Percentiles rank a stretch among this genome's conserved stretches.
Conservation (phyloP, 2,329 filamentous ascomycete species). For the Xylariaceae sp. region DNA sequence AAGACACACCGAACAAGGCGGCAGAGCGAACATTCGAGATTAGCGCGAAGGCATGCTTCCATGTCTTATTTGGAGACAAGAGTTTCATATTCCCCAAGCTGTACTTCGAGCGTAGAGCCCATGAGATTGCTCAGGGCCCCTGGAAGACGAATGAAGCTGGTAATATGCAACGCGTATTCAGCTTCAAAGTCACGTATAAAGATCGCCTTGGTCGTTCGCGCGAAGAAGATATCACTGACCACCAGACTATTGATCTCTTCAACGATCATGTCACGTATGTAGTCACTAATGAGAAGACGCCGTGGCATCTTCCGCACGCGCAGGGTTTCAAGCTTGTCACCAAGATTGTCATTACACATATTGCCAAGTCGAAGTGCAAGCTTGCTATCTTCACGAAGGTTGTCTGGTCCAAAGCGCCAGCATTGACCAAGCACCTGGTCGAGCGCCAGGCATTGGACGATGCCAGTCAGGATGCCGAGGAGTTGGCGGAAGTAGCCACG, state of each 20-base stretch:
- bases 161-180: constrained; percentile 70
- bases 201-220: constrained; percentile 60
- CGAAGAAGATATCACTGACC: constrained; percentile 65
- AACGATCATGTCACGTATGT: constrained; percentile 69
- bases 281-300: constrained; percentile 56
- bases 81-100: constrained; percentile 89
- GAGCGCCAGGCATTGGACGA: constrained; percentile 71
- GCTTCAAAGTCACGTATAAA: constrained; percentile 66
- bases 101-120: constrained; percentile 75
- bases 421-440: constrained; percentile 56
- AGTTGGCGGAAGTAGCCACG: constrained; percentile 68
- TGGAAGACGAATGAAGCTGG: constrained; percentile 70
- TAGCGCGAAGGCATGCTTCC: constrained; percentile 89
- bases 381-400: constrained; percentile 81
- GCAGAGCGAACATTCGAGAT: constrained; percentile 82
- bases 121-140: constrained; percentile 77
- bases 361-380: constrained; percentile 88
- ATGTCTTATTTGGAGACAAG: constrained; percentile 94
- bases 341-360: constrained; percentile 90
- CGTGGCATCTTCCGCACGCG: constrained; percentile 82
- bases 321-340: constrained; percentile 74
- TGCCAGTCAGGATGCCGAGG: constrained; percentile 64
- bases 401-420: constrained; percentile 72
- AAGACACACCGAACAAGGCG: constrained; percentile 69
- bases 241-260: constrained; percentile 79